Conservation (phyloP, 1,284 basidiomycete genomes). For the Fomitiporia mediterranea region DNA sequence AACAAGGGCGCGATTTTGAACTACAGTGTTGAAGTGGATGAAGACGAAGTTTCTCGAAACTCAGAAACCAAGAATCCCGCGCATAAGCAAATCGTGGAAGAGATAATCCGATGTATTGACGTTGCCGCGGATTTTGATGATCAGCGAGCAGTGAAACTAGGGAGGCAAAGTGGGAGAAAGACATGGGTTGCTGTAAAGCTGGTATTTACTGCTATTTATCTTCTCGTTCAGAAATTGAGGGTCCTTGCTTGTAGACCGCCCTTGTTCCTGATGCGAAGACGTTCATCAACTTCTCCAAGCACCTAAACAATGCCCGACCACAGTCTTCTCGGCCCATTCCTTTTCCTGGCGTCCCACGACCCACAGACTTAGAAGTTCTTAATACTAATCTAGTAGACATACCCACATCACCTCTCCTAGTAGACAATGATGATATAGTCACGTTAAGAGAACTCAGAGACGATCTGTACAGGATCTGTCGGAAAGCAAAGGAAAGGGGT, state of each 20-base stretch:
- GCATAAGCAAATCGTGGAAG: slow-evolving; percentile 60
- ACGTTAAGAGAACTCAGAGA: slow-evolving; percentile 56
- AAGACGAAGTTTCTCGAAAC: too few species aligned
- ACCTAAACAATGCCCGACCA: slow-evolving; percentile 39
- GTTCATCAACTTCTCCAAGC: slow-evolving; percentile 50
- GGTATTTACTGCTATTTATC: slow-evolving; percentile 55
- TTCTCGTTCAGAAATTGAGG: slow-evolving; percentile 30
- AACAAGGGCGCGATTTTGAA: slow-evolving; percentile 77
- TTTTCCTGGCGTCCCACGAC: slow-evolving; percentile 60
- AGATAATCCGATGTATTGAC: slow-evolving; percentile 71
- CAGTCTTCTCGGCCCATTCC: slow-evolving; percentile 36
- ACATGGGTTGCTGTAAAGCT: slow-evolving; percentile 85
- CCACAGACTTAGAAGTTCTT: slow-evolving; percentile 48
- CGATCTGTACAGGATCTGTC: slow-evolving; percentile 57
- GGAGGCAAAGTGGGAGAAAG: slow-evolving; percentile 37
- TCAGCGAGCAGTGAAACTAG: slow-evolving; percentile 24
- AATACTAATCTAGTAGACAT: slow-evolving; percentile 4
- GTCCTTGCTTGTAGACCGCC: slow-evolving; percentile 44
- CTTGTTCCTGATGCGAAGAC: slow-evolving; percentile 53
- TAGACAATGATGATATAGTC: slow-evolving; percentile 51
- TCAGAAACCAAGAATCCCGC: slow-evolving; percentile 34
- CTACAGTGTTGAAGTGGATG: slow-evolving; percentile 84
- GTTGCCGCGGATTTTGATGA: slow-evolving; percentile 79
- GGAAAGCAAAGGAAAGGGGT: slow-evolving; percentile 51
- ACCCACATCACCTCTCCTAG: slow-evolving; percentile 24